Evolutionary conservation across 148 eudicot genomes (phyloP), one percentile per base, ranked within the genome.

Genomic region (Fallopia convolvulus): DNA sequence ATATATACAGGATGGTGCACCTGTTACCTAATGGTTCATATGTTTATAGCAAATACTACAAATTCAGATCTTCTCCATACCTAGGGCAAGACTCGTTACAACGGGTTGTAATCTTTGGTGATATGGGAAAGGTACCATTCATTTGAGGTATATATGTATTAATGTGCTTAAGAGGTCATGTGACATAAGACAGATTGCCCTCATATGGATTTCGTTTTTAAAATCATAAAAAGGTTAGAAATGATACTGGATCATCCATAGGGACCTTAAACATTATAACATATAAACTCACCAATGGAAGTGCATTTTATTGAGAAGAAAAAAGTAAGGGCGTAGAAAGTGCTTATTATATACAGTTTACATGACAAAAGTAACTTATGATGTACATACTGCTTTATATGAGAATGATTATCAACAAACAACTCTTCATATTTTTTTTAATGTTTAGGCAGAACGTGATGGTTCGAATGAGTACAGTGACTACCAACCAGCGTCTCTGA

Each of bases 71-170:
- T 56, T 86, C 97, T 48, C 97, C 99, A 26, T 92, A 80, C 79
- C 97, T 89, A 6, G 99, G 97, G 53, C 94, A 95, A 68, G 91
- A 95, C 77, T 89, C 99, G 0, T 65, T 92, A 72, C 99, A 92
- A 74, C 91, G 89, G 10, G 90, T 92, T 52, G 60, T 95, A 76
- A 85, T 92, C 70, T 89, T 95, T 77, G 97, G 99, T 13, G 99
- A 95, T 84, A 89, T 88, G 93, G 99, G 99, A 46, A 95, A 95
- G 99, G 98, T 94, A 86, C 21, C 66, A 33, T 36, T n/a, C 40
- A 36, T 8, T 21, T 32, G 32, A 21, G 77, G 8, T 18, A 3
- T 23, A 61, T 61, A 12, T 61, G 13, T 30, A 61, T 26, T 10
- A 10, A 26, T 61, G 70, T 30, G 15, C 70, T 60, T 61, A 61